Conservation (phyloP, 345 rosid genomes). For the Citrus unshiu region DNA sequence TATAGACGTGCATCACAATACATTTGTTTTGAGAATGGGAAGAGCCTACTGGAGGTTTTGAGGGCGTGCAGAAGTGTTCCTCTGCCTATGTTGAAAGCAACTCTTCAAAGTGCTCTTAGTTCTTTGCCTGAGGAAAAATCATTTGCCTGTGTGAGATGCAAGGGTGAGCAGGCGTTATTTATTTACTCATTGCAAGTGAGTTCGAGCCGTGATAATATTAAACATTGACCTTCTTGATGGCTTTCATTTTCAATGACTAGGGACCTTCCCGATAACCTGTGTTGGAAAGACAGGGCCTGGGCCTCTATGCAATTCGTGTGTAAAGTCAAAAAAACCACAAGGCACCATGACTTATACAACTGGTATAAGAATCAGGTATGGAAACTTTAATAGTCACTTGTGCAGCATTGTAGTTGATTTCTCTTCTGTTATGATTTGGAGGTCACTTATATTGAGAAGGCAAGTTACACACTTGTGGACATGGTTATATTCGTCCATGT, state of each 20-base stretch:
- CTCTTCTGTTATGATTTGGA: not conserved
- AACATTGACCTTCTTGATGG: conserved; percentile 2
- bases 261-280: conserved; percentile 49
- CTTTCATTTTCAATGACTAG: conserved; percentile 34
- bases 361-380: conserved; percentile 40
- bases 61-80: conserved; percentile 75
- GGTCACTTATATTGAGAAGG: not conserved
- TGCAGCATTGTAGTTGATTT: conserved; percentile 9
- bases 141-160: conserved; percentile 86
- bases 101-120: conserved; percentile 52
- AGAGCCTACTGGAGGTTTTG: conserved; percentile 92
- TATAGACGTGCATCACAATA: conserved; percentile 93
- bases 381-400: not conserved
- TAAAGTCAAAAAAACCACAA: conserved; percentile 45
- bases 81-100: conserved; percentile 67
- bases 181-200: conserved; percentile 1
- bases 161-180: conserved; percentile 38
- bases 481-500: not conserved
- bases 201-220: conserved; percentile 2
- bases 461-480: too few relatives aligned
- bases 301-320: conserved; percentile 70
- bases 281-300: conserved; percentile 83
- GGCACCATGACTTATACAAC: conserved; percentile 27
- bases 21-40: conserved; percentile 96
- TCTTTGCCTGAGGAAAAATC: conserved; percentile 54